These are phyloP conservation scores for Endogone sp. DNA, from an alignment of 192 early-diverging fungal genomes.

Conservation along the genomic window DNA sequence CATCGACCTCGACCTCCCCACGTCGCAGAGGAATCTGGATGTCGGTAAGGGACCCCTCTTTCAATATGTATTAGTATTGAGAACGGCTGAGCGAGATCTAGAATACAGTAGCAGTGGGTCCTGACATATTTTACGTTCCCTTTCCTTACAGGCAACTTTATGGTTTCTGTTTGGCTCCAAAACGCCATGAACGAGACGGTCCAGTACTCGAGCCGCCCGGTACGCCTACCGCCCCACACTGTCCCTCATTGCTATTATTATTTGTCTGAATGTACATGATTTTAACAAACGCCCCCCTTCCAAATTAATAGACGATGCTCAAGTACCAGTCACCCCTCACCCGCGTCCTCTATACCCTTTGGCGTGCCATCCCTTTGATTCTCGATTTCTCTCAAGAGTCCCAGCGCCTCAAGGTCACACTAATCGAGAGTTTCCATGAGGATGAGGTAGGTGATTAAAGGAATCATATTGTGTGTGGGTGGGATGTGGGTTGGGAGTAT, in stretches of 20 bases:
- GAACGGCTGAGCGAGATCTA: neutral
- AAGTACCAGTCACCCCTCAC: slow-evolving; percentile 31
- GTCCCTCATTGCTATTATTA: slow-evolving; percentile 32
- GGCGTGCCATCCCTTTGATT: slow-evolving; percentile 35
- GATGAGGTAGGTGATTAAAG: slow-evolving; percentile 11
- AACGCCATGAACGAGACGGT: slow-evolving; percentile 31
- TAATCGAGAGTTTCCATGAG: slow-evolving; percentile 41
- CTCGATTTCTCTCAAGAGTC: slow-evolving; percentile 38
- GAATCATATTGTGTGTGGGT: neutral
- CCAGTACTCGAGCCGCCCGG: slow-evolving; percentile 38
- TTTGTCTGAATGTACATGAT: slow-evolving; percentile 40
- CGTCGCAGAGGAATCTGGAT: slow-evolving; percentile 1
- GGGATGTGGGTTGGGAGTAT: too few species aligned
- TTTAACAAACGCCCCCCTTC: slow-evolving; percentile 45
- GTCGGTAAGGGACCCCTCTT: neutral
- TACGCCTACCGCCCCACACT: slow-evolving; percentile 32
- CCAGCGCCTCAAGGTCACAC: slow-evolving; percentile 28
- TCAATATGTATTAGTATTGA: neutral
- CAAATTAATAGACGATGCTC: slow-evolving; percentile 50
- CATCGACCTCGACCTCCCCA: neutral
- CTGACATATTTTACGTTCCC: too few species aligned
- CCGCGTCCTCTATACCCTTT: slow-evolving; percentile 33
- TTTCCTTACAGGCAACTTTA: slow-evolving; percentile 32
- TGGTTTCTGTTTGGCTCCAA: slow-evolving; percentile 25
- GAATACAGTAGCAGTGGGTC: too few species aligned